Base-by-base conservation (phyloP, 2,329 filamentous ascomycete genomes). In the Coniochaeta pulveracea region DNA sequence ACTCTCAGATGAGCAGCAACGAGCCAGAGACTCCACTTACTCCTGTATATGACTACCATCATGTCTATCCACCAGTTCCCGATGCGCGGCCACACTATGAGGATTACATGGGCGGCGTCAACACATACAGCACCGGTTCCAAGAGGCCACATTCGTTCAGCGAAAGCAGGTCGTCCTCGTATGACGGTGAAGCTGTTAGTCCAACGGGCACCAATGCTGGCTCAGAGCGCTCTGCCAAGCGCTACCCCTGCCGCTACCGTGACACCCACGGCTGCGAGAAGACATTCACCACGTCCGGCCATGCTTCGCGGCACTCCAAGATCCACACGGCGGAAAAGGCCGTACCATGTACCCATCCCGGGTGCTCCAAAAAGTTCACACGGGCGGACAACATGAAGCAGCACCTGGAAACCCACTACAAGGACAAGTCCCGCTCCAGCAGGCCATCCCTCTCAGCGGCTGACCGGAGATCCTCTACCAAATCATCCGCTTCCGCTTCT, bases 321-420 rank as follows among this genome's bases (percentile, higher is more conserved):
- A 86, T 85, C 48, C 83, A 89, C 61, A 85, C 80, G 2, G 80
- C 80, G 31, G 81, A 85, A 56, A 88, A 88, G 60, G 76, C 76
- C 10, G 79, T 85, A 15, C 72, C 66, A 23, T 79, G 74, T 57
- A 67, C 76, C 19, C 82, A 69, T 47, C 60, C 66, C 0, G 79
- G 79, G 38, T 88, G 82, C 61, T 71, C 74, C 54, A 85, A 85
- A 60, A 82, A 80, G 48, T 88, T 88, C 46, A 85, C 80, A 9
- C 78, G 82, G 42, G 77, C 80, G 45, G 82, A 88, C 64, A 88
- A 88, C 63, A 88, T 88, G 82, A 85, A 85, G 64, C 82, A 86
- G 58, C 82, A 88, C 48, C 68, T 84, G 19, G 73, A 83, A 47
- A 86, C 81, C 1, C 82, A 88, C 53, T 79, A 72, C 56, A 77